Evolutionary conservation across 805 yeast species (phyloP).

Genomic region (Lachancea dasiensis): DNA sequence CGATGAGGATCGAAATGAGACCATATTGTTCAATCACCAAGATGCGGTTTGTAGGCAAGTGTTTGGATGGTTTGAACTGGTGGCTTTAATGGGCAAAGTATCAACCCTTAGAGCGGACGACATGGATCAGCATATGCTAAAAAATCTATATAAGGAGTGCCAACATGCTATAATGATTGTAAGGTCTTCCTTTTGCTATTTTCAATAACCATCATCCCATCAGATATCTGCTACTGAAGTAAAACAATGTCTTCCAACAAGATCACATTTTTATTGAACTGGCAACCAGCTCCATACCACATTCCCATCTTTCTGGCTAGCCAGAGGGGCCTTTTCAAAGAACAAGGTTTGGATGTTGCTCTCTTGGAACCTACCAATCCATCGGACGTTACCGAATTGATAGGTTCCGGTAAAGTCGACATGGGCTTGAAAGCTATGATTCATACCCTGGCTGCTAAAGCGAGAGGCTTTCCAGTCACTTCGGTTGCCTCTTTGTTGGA

Average conservation of each 20-base stretch:
- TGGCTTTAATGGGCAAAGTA: too few species aligned
- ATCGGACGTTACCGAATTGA: conserved; percentile 51
- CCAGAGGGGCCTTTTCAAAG: conserved; percentile 44
- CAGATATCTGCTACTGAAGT: too few species aligned
- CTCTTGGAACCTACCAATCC: conserved; percentile 52
- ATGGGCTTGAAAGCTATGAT: conserved; percentile 59
- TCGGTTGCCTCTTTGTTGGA: conserved; percentile 50
- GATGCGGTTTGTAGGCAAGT: too few species aligned
- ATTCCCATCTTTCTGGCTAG: conserved; percentile 48
- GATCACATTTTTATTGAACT: conserved; percentile 46
- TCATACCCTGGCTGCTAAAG: conserved; percentile 54
- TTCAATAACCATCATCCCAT: neutral
- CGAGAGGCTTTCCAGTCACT: conserved; percentile 52
- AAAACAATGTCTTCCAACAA: conserved; percentile 41
- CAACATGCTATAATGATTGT: too few species aligned
- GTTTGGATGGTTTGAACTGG: too few species aligned
- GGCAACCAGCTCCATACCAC: conserved; percentile 54
- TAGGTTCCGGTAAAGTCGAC: conserved; percentile 52
- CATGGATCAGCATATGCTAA: too few species aligned
- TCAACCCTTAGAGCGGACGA: too few species aligned
- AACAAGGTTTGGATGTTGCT: conserved; percentile 46
- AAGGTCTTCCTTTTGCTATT: neutral
- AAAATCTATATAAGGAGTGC: neutral
- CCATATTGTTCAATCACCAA: too few species aligned
- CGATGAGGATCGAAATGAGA: neutral